Evolutionary conservation across 2,329 filamentous ascomycete species (phyloP).

Genomic region (Triangularia setosa): DNA sequence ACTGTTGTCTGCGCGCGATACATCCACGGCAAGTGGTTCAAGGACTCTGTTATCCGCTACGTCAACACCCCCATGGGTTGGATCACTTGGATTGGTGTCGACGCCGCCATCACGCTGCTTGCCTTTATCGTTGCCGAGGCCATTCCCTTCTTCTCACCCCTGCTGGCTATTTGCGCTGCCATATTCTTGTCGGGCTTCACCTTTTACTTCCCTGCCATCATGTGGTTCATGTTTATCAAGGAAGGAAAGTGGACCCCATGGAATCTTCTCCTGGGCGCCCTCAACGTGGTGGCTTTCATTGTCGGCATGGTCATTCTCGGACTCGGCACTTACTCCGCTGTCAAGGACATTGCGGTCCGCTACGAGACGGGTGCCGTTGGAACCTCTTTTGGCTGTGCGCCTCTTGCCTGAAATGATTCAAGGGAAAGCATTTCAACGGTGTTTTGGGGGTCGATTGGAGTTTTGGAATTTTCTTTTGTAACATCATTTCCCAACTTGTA

Average conservation of each 20-base stretch:
- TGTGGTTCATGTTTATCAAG: slow-evolving; percentile 34
- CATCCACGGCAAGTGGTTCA: slow-evolving; percentile 43
- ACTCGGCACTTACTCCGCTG: slow-evolving; percentile 28
- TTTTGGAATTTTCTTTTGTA: background rate
- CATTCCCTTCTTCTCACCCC: slow-evolving; percentile 67
- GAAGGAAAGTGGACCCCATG: slow-evolving; percentile 29
- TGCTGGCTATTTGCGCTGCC: slow-evolving; percentile 54
- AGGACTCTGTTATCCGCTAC: slow-evolving; percentile 41
- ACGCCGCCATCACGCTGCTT: slow-evolving; percentile 54
- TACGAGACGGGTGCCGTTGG: slow-evolving; percentile 17
- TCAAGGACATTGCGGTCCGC: slow-evolving; percentile 29
- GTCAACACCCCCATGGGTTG: slow-evolving; percentile 48
- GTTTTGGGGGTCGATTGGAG: background rate
- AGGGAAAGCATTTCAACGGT: background rate
- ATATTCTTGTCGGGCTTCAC: slow-evolving; percentile 49
- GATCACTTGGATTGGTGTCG: slow-evolving; percentile 53
- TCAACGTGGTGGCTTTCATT: slow-evolving; percentile 25
- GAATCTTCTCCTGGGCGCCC: slow-evolving; percentile 22
- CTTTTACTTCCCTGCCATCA: slow-evolving; percentile 33
- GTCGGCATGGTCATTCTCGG: slow-evolving; percentile 29
- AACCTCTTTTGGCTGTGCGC: slow-evolving; percentile 23
- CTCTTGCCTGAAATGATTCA: slow-evolving; percentile 1
- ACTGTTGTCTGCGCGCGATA: slow-evolving; percentile 45
- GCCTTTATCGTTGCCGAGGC: slow-evolving; percentile 69
- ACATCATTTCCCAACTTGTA: background rate